Evolutionary conservation across 495 filamentous ascomycete genomes (phyloP), one percentile per base, ranked within the genome.

Genomic region (Elasticomyces elasticus): DNA sequence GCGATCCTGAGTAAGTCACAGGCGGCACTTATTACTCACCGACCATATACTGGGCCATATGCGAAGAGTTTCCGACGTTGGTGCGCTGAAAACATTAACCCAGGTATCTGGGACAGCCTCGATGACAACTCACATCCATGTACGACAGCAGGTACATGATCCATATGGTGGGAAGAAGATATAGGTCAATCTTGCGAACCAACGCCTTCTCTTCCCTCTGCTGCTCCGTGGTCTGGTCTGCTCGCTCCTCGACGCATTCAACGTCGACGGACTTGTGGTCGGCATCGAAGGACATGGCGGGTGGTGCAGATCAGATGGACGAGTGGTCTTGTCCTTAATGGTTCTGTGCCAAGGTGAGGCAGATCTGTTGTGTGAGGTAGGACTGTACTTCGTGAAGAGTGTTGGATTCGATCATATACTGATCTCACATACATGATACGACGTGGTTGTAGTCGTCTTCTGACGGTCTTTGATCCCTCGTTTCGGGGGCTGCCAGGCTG

Each of bases 1-100:
- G 73, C 77, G 42, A 77, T 73, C 22, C 66, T 62, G 2, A 71
- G n/a, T n/a, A n/a, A n/a, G n/a, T n/a, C n/a, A n/a, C n/a, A n/a
- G n/a, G n/a, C n/a, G n/a, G n/a, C n/a, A n/a, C n/a, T n/a, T n/a
- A n/a, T n/a, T n/a, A n/a, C n/a, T n/a, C n/a, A n/a, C n/a, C 52
- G 42, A 55, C 40, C 55, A 58, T 58, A 41, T 72, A 71, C 67
- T 78, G 64, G 44, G 68, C 66, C 42, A 65, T 67, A 13, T 66
- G 66, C 6, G 69, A 68, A 5, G 69, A 65, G 56, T 74, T n/a
- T n/a, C 59, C 54, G 31, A 59, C 58, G 43, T 63, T 63, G 15
- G 61, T 63, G 26, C 61, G 52, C 42, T 48, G 40, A 20, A 13
- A 20, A 22, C 23, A 10, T 44, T 20, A 44, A n/a, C n/a, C n/a